Base-by-base conservation (phyloP, 1,284 basidiomycete species). In the Caloboletus firmus region DNA sequence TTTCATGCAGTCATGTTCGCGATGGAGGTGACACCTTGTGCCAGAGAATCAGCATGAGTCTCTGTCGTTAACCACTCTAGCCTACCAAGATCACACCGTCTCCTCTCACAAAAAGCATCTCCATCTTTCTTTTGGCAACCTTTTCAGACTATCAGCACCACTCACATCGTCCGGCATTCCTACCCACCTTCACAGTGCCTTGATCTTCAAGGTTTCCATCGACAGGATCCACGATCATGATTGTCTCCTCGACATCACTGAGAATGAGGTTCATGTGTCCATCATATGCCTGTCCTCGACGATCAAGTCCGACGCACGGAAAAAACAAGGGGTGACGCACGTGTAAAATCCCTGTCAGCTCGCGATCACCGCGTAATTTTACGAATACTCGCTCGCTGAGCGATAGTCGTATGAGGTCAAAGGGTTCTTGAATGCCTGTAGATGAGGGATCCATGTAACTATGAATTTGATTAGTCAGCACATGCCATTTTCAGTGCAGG, bases 231-330 rank as follows among this genome's bases (percentile, higher is more conserved):
- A 97, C 92, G 58, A 94, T 80, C 83, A 94, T 91, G 63, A 97
- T 93, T 5, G 90, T 93, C 75, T 99, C 97, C 69, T 98, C 95
- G 10, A 98, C 97, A 68, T 98, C 92, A 59, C 91, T 96, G 60
- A 99, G 80, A 58, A 99, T 98, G 65, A 99, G 79, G 73, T 99
- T 99, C 96, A 99, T 98, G 74, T 99, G 97, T 24, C 95, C 95
- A 75, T 99, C 97, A 70, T 99, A 99, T 18, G 97, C 96, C 95
- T 98, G 62, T 59, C 54, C 49, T 42, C 39, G 28, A 55, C 55
- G 57, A 56, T 58, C 57, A 59, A 48, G 17, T 55, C 51, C 48
- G 31, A 49, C 58, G 44, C 56, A 49, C 28, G 45, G 5, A 28
- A 48, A 53, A 40, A 24, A 49, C 9, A 55, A 45, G 10, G 57